Evolutionary conservation across 805 yeast genomes (phyloP).

Genomic region (Hanseniaspora singularis): DNA sequence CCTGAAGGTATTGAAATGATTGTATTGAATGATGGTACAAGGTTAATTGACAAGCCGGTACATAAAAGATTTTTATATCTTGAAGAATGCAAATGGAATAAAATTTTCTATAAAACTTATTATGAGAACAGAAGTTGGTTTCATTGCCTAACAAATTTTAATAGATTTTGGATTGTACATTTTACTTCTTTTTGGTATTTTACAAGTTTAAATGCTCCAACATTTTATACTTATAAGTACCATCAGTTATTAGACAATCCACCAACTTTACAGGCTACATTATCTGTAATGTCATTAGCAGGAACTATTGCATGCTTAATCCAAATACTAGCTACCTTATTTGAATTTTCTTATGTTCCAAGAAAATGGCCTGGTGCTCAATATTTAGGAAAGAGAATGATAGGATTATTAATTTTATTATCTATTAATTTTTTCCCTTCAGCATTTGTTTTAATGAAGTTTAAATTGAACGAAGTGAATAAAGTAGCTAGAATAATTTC

Average conservation of each 20-base stretch:
- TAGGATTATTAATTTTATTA: slow-evolving; percentile 34
- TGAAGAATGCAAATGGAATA: slow-evolving; percentile 50
- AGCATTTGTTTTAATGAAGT: slow-evolving; percentile 36
- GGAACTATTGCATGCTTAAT: slow-evolving; percentile 52
- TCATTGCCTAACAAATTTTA: slow-evolving; percentile 61
- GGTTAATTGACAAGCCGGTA: slow-evolving; percentile 43
- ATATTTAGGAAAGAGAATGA: slow-evolving; percentile 40
- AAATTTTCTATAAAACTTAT: slow-evolving; percentile 62
- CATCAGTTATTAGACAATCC: slow-evolving; percentile 42
- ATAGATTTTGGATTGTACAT: slow-evolving; percentile 70
- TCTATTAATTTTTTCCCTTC: slow-evolving; percentile 40
- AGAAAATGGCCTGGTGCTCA: slow-evolving; percentile 62
- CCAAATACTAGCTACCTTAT: slow-evolving; percentile 42
- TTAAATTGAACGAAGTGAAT: slow-evolving; percentile 26
- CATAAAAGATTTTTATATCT: slow-evolving; percentile 45
- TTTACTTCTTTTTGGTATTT: slow-evolving; percentile 66
- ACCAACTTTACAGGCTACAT: slow-evolving; percentile 45
- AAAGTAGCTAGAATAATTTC: slow-evolving; percentile 34
- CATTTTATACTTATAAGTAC: slow-evolving; percentile 51
- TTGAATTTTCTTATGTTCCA: slow-evolving; percentile 56
- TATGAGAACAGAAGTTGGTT: slow-evolving; percentile 65
- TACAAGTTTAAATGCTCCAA: slow-evolving; percentile 54
- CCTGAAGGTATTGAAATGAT: slow-evolving; percentile 54
- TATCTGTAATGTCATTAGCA: slow-evolving; percentile 53
- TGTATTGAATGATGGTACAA: slow-evolving; percentile 34